phyloP scores from a whole-genome alignment of 495 filamentous ascomycete species.

The Lepidopterella palustris region DNA sequence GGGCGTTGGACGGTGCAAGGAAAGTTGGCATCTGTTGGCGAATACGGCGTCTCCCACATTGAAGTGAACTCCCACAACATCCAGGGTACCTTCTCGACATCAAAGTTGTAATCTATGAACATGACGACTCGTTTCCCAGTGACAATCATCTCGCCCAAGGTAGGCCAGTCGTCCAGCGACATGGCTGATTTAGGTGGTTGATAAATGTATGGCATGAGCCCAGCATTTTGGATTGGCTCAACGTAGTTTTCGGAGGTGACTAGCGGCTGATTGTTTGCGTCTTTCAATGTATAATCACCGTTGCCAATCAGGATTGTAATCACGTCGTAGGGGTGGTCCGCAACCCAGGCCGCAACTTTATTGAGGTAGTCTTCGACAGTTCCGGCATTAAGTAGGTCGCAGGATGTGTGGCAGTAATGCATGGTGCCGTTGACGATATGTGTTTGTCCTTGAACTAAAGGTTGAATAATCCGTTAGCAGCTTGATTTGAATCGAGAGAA shows the following conservation, averaged over 20 bases:
- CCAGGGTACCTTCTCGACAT: slow-evolving; percentile 66
- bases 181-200: slow-evolving; percentile 63
- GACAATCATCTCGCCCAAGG: slow-evolving; percentile 70
- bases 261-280: slow-evolving; percentile 9
- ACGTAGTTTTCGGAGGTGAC: slow-evolving; percentile 39
- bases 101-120: slow-evolving; percentile 78
- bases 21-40: slow-evolving; percentile 51
- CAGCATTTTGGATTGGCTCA: slow-evolving; percentile 53
- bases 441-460: slow-evolving; percentile 70
- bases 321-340: slow-evolving; percentile 74
- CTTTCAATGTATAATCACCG: slow-evolving; percentile 44
- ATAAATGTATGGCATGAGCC: slow-evolving; percentile 64
- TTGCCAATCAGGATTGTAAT: slow-evolving; percentile 89
- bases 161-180: slow-evolving; percentile 74
- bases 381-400: slow-evolving; percentile 72
- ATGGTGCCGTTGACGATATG: slow-evolving; percentile 60
- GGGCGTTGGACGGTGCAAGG: slow-evolving; percentile 56
- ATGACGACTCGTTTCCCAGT: slow-evolving; percentile 55
- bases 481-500: neutral
- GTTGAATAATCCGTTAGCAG: neutral
- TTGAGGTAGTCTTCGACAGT: slow-evolving; percentile 67
- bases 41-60: slow-evolving; percentile 63
- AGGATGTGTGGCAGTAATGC: slow-evolving; percentile 68
- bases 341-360: slow-evolving; percentile 66
- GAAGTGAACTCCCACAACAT: slow-evolving; percentile 61